Percentiles rank a stretch among this genome's conserved stretches.
phyloP scores from a whole-genome alignment of 2,329 filamentous ascomycete species.

The Lanzia echinophila region DNA sequence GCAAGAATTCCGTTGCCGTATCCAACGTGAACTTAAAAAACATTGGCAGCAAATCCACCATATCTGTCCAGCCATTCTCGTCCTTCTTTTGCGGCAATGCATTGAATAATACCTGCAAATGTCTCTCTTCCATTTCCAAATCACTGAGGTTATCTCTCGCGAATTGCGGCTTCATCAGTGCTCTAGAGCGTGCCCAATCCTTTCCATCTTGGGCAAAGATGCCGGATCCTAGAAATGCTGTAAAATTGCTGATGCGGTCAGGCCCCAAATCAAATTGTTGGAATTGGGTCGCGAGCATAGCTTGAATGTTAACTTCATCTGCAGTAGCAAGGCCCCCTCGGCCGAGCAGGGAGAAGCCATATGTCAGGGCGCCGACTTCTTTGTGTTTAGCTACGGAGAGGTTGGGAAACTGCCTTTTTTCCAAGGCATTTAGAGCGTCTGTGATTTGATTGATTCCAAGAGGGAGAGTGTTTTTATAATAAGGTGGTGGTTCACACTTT shows the following conservation, averaged over 20 bases:
- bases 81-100: constrained; percentile 53
- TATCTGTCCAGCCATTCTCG: constrained; percentile 31
- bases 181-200: constrained; percentile 28
- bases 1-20: constrained; percentile 41
- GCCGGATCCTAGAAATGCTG: constrained; percentile 25
- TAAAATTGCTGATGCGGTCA: constrained; percentile 52
- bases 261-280: constrained; percentile 41
- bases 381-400: constrained; percentile 29
- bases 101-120: constrained; percentile 53
- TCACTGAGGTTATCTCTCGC: constrained; percentile 54
- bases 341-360: constrained; percentile 20
- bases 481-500: constrained; percentile 22
- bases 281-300: constrained; percentile 47
- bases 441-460: constrained; percentile 25
- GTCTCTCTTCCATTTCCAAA: constrained; percentile 62
- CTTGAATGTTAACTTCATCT: constrained; percentile 44
- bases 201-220: constrained; percentile 30
- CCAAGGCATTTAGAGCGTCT: constrained; percentile 20
- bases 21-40: constrained; percentile 59
- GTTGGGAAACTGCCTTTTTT: constrained; percentile 19
- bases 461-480: constrained; percentile 19
- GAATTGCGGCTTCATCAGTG: constrained; percentile 49
- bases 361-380: constrained; percentile 30
- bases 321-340: constrained; percentile 17
- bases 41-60: constrained; percentile 54